phyloP scores from a whole-genome alignment of 441 rosid species.

The Corymbia calophylla region DNA sequence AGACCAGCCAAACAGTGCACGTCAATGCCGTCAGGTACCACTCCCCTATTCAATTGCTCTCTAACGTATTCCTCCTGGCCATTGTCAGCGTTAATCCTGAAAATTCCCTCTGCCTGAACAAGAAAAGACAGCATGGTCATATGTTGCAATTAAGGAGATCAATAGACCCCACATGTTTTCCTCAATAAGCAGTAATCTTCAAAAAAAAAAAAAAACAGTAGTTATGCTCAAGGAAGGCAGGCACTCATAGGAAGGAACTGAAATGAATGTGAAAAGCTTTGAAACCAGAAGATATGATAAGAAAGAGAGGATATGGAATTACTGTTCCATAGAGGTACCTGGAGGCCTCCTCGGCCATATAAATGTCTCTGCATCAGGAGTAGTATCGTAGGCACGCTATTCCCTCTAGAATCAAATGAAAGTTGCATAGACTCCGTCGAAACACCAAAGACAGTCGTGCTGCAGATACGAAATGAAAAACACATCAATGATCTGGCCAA shows the following conservation, averaged over 20 bases:
- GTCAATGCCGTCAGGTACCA: constrained; percentile 48
- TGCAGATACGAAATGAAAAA: constrained; percentile 13
- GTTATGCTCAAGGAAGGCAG: neutral
- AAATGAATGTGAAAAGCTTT: neutral
- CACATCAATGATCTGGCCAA: neutral
- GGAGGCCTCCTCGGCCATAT: constrained; percentile 51
- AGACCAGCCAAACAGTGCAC: constrained; percentile 78
- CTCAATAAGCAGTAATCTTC: neutral
- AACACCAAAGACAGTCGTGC: constrained; percentile 65
- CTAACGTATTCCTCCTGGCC: constrained; percentile 59
- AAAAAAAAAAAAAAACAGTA: neutral
- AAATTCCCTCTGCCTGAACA: constrained; percentile 59
- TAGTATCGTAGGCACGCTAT: constrained; percentile 58
- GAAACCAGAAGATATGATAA: neutral
- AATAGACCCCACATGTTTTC: neutral
- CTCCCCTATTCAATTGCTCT: constrained; percentile 54
- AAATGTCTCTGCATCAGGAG: constrained; percentile 66
- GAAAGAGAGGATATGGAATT: neutral
- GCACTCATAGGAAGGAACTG: neutral
- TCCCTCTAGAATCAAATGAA: constrained; percentile 57
- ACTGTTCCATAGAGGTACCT: constrained; percentile 13
- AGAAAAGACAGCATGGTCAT: neutral
- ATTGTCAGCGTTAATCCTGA: constrained; percentile 61
- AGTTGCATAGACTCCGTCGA: constrained; percentile 77
- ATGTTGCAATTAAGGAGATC: neutral